Percentiles rank a stretch among this genome's conserved stretches.
Evolutionary conservation across 2,329 filamentous ascomycete genomes (phyloP).

Genomic region (Exophiala oligosperma): DNA sequence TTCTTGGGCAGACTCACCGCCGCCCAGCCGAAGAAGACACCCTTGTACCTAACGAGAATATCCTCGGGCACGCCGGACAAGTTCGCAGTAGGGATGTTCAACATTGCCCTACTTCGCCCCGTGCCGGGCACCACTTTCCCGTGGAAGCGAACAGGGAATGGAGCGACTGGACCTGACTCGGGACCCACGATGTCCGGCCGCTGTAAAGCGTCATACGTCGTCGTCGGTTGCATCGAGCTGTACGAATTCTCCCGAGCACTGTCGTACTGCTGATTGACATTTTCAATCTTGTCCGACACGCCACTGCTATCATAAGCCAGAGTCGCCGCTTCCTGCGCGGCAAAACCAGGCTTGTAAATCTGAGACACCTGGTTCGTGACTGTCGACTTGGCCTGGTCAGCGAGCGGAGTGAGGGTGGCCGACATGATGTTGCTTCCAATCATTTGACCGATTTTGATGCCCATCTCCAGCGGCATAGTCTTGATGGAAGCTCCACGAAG

Average conservation of each 20-base stretch:
- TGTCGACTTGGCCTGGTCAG: constrained; percentile 31
- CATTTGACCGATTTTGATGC: constrained; percentile 55
- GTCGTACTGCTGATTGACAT: constrained; percentile 41
- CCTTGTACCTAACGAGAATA: constrained; percentile 55
- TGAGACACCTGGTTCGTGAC: constrained; percentile 22
- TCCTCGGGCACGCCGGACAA: constrained; percentile 54
- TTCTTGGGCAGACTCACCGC: constrained; percentile 41
- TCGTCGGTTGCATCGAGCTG: constrained; percentile 12
- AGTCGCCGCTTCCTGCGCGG: constrained; percentile 35
- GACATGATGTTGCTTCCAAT: constrained; percentile 43
- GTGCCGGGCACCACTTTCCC: constrained; percentile 51
- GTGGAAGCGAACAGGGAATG: constrained; percentile 55
- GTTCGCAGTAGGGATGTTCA: constrained; percentile 57
- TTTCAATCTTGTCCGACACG: constrained; percentile 33
- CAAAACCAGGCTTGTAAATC: constrained; percentile 33
- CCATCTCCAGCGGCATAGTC: constrained; percentile 66
- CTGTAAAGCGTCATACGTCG: constrained; percentile 29
- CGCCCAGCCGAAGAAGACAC: constrained; percentile 67
- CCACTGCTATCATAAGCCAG: constrained; percentile 37
- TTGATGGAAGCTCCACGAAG: constrained; percentile 64
- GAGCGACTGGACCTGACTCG: constrained; percentile 53
- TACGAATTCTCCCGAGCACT: constrained; percentile 29
- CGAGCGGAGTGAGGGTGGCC: constrained; percentile 45
- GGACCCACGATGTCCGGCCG: constrained; percentile 45
- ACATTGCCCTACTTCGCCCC: constrained; percentile 40